phyloP scores from a whole-genome alignment of 2,329 filamentous ascomycete species.

The Phyllosticta paracitricarpa region DNA sequence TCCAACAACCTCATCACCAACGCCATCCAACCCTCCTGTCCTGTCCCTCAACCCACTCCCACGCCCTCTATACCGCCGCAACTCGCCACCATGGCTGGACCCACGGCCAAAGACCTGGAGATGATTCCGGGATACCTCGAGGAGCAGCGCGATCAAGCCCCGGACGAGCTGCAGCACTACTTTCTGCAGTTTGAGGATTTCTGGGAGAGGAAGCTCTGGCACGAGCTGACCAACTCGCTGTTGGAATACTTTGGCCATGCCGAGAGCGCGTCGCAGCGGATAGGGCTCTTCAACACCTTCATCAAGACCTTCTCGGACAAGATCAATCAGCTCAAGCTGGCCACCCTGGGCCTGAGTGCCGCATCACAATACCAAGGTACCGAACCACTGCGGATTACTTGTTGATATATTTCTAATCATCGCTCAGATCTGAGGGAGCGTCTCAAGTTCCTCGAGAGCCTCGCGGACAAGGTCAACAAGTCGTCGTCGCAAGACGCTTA shows the following conservation, averaged over 20 bases:
- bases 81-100: slow-evolving; percentile 22
- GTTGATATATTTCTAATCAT: slow-evolving; percentile 18
- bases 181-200: slow-evolving; percentile 90
- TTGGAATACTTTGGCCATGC: slow-evolving; percentile 79
- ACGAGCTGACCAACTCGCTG: slow-evolving; percentile 87
- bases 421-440: slow-evolving; percentile 71
- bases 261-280: slow-evolving; percentile 71
- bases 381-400: neutral
- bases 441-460: slow-evolving; percentile 70
- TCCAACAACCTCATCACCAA: slow-evolving; percentile 15
- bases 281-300: slow-evolving; percentile 89
- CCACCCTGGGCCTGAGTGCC: slow-evolving; percentile 78
- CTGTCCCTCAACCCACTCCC: slow-evolving; percentile 1
- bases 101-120: slow-evolving; percentile 62
- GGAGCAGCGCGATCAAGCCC: slow-evolving; percentile 78
- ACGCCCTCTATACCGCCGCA: neutral
- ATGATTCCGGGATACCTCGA: slow-evolving; percentile 85
- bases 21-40: slow-evolving; percentile 8
- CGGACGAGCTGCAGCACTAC: slow-evolving; percentile 76
- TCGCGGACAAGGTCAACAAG: slow-evolving; percentile 83
- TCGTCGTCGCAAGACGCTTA: slow-evolving; percentile 89
- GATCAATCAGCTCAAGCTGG: slow-evolving; percentile 98
- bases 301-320: slow-evolving; percentile 94
- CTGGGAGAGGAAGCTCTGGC: slow-evolving; percentile 99
- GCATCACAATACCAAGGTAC: slow-evolving; percentile 72